Evolutionary conservation across 306 rosid genomes (phyloP), one percentile per base, ranked within the genome.

Genomic region (Cucurbita pepo): DNA sequence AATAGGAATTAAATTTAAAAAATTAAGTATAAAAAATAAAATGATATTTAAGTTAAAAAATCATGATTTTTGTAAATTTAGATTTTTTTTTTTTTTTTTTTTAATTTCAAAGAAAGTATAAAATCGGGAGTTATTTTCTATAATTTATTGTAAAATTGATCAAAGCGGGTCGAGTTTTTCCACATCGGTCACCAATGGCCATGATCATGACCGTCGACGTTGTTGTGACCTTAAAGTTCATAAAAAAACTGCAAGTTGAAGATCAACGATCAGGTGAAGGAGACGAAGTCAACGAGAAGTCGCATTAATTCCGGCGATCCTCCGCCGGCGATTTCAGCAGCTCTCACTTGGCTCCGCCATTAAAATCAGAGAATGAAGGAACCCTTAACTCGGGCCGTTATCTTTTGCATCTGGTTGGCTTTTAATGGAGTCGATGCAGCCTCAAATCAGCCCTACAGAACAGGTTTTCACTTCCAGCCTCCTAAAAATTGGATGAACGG

Each of bases 391-490:
- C 66, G 59, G 75, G 38, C 16, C 21, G 5, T 76, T 18, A 55
- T 36, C 1, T 13, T 67, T 16, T 45, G 48, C 75, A 55, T 76
- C 36, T 76, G 19, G 69, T 25, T 66, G 69, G 38, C 72, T 71
- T 40, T 43, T 54, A 11, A 76, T 71, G 77, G 62, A 53, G 14
- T 67, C 73, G 65, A 67, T 61, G 18, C 69, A 73, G 41, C 43
- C 60, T 43, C 77, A 59, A 40, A 75, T 62, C 81, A 79, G 73
- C 80, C 83, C 67, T 79, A 86, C 60, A 83, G 81, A 70, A 81
- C 90, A 41, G 77, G 83, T n/a, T 86, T 77, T 80, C 87, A 86
- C 76, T 86, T 86, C 71, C 86, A 77, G 57, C 90, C 90, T 75
- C 79, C 73, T 47, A 74, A 64, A 71, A 75, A 81, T 48, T 86